Base-by-base conservation (phyloP, 768 basidiomycete species). In the Fistulinella prunicolor region DNA sequence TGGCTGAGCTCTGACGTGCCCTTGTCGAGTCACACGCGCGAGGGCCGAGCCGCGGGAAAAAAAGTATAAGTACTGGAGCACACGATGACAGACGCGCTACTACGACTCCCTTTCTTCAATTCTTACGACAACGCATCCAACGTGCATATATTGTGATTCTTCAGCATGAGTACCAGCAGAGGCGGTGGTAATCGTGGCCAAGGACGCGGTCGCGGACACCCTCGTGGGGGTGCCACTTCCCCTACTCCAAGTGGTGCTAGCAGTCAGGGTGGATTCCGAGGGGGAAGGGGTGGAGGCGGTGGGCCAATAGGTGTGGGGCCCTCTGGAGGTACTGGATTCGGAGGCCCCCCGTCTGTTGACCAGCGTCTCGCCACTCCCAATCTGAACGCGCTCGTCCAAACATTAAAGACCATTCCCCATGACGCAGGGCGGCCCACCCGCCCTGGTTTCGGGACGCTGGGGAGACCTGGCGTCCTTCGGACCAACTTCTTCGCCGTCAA, bases 401-500 rank as follows among this genome's bases (percentile, higher is more conserved):
- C 59, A 0, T 64, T 73, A 42, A 62, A 56, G 14, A 58, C 64
- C 1, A 54, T 68, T 2, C 50, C 60, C 0, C 35, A 74, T 35
- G 59, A 62, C 19, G 46, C 73, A 9, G 60, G 64, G 4, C 69
- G 75, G 10, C 80, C 80, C 4, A 58, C 64, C 16, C 73, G 78
- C 4, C 77, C 78, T 7, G 69, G 66, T n/a, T 78, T 68, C 41
- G 78, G 78, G 9, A 71, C 64, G 1, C 51, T 57, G 7, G 78
- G 79, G 8, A 64, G 44, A 5, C 4, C 57, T 20, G 68, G 74
- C 45, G 71, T 66, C 20, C 58, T 81, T 8, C 73, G 80, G 1
- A 61, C 77, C 32, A 80, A 80, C 49, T 79, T 79, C 58, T 80
- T 81, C 54, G 51, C 78, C 0, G 57, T 78, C 44, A 65, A 58